Base-by-base conservation (phyloP, 73 alveolate genomes). In the Uronychia setigera region DNA sequence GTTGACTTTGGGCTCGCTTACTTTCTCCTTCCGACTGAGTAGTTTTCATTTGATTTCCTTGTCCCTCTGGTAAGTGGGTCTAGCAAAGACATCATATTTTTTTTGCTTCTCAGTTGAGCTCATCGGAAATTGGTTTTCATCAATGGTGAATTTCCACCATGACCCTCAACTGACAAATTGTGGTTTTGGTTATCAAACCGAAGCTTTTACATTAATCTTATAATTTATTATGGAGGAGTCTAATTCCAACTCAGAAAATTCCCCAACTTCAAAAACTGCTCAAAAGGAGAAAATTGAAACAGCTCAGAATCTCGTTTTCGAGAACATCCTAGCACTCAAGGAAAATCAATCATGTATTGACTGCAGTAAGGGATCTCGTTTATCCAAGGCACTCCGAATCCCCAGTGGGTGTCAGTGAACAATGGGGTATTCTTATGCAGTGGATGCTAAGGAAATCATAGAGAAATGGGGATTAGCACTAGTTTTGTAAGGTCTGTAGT, bases 371-470 rank as follows among this genome's bases (percentile, higher is more conserved):
- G 35, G 31, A 14, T 14, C 35, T 29, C 29, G 14, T 29, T 30
- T n/a, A 77, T 11, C 59, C n/a, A n/a, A 83, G 87, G 86, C 26
- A 29, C 91, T 1, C 35, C 87, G 34, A 35, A 59, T 29, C 92
- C 96, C n/a, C 91, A 90, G 30, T 96, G 99, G 98, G 96, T 97
- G n/a, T 92, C 98, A 25, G 89, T 96, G 32, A 89, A 89, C 86
- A 87, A 92, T 75, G 98, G 98, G 58, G 77, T 87, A 58, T 96
- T 91, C 88, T 84, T 97, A 34, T 96, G 99, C 88, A 76, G 92
- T 32, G 97, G 93, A 78, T 95, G 99, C 86, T 89, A 99, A 26
- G 98, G 96, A 33, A 90, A 92, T 29, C 99, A 97, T 87, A 83
- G 97, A 79, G 88, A 90, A 0, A 76, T 92, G 46, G 99, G 96